Evolutionary conservation across 1,139 yeast species (phyloP).

Genomic region (Geotrichum europaeum): DNA sequence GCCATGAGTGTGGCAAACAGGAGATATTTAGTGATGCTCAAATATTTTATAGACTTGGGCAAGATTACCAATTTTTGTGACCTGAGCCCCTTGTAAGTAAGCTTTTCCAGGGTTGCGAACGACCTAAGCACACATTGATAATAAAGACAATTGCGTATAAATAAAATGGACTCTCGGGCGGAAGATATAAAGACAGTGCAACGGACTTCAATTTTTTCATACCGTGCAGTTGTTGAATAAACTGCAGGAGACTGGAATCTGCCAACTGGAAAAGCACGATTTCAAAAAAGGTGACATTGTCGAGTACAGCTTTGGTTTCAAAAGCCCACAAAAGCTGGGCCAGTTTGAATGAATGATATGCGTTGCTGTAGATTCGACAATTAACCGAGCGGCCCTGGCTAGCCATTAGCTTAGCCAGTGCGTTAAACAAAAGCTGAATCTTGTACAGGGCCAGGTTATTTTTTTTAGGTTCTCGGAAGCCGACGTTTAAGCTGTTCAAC

Average conservation of each 20-base stretch:
- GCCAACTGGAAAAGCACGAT: neutral
- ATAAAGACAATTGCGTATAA: no score
- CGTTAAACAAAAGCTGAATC: neutral
- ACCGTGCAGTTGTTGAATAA: neutral
- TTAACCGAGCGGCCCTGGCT: neutral
- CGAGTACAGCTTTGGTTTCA: neutral
- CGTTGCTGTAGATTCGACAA: neutral
- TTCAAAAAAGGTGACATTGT: neutral
- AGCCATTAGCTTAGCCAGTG: neutral
- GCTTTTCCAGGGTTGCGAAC: neutral
- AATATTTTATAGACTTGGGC: neutral
- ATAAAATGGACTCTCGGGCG: no score
- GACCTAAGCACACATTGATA: no score
- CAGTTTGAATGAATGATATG: neutral
- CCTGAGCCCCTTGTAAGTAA: neutral
- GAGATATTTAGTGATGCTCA: neutral
- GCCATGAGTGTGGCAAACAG: neutral
- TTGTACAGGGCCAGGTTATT: neutral
- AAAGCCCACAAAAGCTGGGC: neutral
- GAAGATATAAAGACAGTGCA: no score
- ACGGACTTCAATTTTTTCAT: neutral
- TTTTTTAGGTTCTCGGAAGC: neutral
- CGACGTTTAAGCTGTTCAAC: neutral
- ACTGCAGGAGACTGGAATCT: neutral
- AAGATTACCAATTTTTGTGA: neutral